Evolutionary conservation across 2,329 filamentous ascomycete species (phyloP).

Genomic region (Tolypocladium endophyticum): DNA sequence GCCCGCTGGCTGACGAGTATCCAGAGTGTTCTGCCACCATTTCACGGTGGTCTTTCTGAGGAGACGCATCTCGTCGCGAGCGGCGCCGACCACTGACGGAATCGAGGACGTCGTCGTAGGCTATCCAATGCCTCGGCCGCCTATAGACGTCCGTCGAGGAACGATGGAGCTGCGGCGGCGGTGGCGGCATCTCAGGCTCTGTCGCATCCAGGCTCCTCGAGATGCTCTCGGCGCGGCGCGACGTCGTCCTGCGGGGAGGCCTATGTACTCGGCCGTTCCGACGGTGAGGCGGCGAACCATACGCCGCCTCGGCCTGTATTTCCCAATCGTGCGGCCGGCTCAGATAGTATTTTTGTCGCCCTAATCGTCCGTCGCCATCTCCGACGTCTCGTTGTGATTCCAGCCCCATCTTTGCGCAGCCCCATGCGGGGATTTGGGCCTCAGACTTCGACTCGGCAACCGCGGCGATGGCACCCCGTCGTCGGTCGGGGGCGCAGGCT

Average conservation of each 20-base stretch:
- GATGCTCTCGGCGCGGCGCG: slow-evolving; percentile 12
- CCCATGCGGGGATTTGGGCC: slow-evolving; percentile 14
- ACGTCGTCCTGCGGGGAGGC: slow-evolving; percentile 17
- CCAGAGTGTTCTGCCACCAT: background rate
- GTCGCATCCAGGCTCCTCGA: slow-evolving; percentile 17
- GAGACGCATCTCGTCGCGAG: slow-evolving; percentile 8
- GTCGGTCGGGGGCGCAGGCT: slow-evolving; percentile 6
- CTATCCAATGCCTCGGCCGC: slow-evolving; percentile 15
- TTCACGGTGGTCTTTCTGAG: slow-evolving; percentile 3
- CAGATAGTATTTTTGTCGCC: slow-evolving; percentile 15
- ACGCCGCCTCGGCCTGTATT: slow-evolving; percentile 6
- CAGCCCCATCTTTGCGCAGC: slow-evolving; percentile 19
- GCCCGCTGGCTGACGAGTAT: slow-evolving; percentile 2
- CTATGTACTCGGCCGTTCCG: slow-evolving; percentile 20
- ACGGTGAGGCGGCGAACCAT: slow-evolving; percentile 17
- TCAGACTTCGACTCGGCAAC: slow-evolving; percentile 7
- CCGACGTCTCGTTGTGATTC: slow-evolving; percentile 18
- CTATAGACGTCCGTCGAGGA: slow-evolving; percentile 19
- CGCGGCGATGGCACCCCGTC: slow-evolving; percentile 3
- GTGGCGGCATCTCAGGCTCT: slow-evolving; percentile 16
- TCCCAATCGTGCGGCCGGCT: slow-evolving; percentile 7
- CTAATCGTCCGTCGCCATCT: slow-evolving; percentile 14
- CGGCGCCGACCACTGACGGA: slow-evolving; percentile 1
- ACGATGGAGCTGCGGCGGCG: slow-evolving; percentile 14
- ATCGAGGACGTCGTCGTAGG: slow-evolving; percentile 11